Evolutionary conservation across 495 filamentous ascomycete genomes (phyloP), one percentile per base, ranked within the genome.

Genomic region (Symbiotaphrina buchneri): DNA sequence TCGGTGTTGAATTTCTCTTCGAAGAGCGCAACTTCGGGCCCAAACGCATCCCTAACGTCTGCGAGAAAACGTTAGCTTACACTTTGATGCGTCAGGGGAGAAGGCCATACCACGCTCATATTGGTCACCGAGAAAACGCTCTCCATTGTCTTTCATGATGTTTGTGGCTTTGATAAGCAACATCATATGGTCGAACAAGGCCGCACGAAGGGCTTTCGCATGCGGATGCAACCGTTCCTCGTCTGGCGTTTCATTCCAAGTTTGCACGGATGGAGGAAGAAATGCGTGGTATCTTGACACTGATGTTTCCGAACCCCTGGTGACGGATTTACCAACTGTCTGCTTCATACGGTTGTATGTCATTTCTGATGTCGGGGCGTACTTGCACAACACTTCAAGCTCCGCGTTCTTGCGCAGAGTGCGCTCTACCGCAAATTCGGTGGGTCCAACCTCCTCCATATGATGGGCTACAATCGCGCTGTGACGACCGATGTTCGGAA

Each of bases 401-500:
- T 97, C 90, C 29, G 73, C 64, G 7, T 85, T 87, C 58, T 94
- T 94, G 31, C 81, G 66, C 43, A 74, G 70, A 21, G 90, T 80
- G n/a, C 85, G 67, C 47, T 94, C 85, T 27, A 95, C 63, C 3
- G 78, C 87, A 5, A 81, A 85, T 43, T 95, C 74, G 36, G 85
- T 54, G 6, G 85, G 76, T 15, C 66, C 63, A 10, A 92, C 47
- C 2, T 60, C 59, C 14, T 78, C 46, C 18, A 69, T 67, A n/a
- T 67, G 54, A n/a, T 64, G 58, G 3, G 60, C 47, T 7, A 90
- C 48, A 33, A 97, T 72, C 51, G 95, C 87, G 43, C 79, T 90
- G 27, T 83, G 64, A 21, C 82, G 67, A 16, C 93, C 57, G 24
- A 97, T 87, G 6, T 82, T 93, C 5, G 87, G 90, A 53, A 97